Evolutionary conservation across 441 rosid genomes (phyloP).

Genomic region (Adansonia rubrostipa): DNA sequence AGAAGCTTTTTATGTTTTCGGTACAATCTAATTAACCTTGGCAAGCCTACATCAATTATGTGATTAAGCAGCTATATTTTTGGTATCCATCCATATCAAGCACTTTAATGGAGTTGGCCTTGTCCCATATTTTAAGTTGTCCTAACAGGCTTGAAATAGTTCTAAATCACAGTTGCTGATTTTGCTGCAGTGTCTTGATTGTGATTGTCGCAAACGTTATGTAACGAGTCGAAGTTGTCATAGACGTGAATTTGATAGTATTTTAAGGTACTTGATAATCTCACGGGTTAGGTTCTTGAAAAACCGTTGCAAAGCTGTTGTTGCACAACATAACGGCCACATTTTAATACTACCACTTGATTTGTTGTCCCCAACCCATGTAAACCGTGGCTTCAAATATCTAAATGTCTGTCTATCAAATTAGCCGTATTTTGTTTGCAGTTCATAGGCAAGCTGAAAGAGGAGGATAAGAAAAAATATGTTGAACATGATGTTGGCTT

Average conservation of each 20-base stretch:
- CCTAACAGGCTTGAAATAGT: not conserved
- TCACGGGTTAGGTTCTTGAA: too few relatives aligned
- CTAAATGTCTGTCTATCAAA: not conserved
- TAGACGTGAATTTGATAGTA: too few relatives aligned
- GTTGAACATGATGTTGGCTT: conserved; percentile 68
- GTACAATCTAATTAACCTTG: not conserved
- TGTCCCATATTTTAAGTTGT: not conserved
- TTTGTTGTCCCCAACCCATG: too few relatives aligned
- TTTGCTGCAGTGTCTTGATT: too few relatives aligned
- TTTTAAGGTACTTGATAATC: too few relatives aligned
- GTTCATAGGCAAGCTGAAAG: not conserved
- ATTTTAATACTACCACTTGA: too few relatives aligned
- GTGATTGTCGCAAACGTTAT: too few relatives aligned
- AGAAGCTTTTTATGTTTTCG: not conserved
- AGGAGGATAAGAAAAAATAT: conserved; percentile 36
- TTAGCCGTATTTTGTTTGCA: not conserved
- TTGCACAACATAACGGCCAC: too few relatives aligned
- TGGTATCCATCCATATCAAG: conserved; percentile 1
- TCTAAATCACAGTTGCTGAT: too few relatives aligned
- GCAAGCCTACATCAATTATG: not conserved
- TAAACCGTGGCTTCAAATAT: not conserved
- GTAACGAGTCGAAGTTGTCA: too few relatives aligned
- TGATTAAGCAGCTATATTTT: not conserved
- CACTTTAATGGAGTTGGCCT: not conserved
- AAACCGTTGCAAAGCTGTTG: too few relatives aligned